phyloP scores from a whole-genome alignment of 192 early-diverging fungal genomes.

The Powellomyces hirtus region DNA sequence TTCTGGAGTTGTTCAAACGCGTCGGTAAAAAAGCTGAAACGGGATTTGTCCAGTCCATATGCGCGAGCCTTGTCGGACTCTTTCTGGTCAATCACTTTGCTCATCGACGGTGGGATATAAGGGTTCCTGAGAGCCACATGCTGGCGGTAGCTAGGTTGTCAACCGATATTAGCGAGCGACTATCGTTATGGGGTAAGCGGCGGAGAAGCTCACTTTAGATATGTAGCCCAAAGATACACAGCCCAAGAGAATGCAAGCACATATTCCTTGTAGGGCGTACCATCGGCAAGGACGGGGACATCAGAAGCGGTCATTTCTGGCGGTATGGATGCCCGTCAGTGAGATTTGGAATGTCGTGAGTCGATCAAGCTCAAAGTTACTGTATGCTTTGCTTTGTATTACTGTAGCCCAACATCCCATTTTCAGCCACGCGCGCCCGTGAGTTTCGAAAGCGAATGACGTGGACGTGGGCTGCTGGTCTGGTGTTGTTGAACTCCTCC shows the following conservation, averaged over 20 bases:
- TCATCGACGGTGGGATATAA: conserved; percentile 65
- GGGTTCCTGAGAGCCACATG: conserved; percentile 67
- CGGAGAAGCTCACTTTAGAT: conserved; percentile 57
- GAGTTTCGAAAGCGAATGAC: too few species aligned
- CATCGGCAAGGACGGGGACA: too few species aligned
- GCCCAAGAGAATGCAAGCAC: conserved; percentile 70
- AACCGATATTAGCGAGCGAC: neutral
- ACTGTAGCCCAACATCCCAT: too few species aligned
- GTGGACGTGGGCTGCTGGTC: too few species aligned
- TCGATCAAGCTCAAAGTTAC: too few species aligned
- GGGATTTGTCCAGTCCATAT: conserved; percentile 80
- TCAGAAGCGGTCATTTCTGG: too few species aligned
- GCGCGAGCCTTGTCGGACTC: conserved; percentile 79
- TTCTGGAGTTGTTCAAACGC: conserved; percentile 66
- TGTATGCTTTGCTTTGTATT: too few species aligned
- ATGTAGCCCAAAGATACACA: conserved; percentile 78
- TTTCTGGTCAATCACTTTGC: conserved; percentile 67
- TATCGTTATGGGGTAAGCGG: neutral
- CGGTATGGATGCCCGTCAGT: too few species aligned
- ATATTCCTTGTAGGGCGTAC: conserved; percentile 73
- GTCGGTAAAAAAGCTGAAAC: conserved; percentile 69
- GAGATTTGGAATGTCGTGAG: too few species aligned
- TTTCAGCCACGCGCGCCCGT: too few species aligned
- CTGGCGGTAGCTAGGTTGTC: conserved; percentile 63
- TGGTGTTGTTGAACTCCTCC: too few species aligned